These are phyloP conservation scores for Daucus carota DNA, from an alignment of 129 eudicot genomes.

Conservation along the genomic window DNA sequence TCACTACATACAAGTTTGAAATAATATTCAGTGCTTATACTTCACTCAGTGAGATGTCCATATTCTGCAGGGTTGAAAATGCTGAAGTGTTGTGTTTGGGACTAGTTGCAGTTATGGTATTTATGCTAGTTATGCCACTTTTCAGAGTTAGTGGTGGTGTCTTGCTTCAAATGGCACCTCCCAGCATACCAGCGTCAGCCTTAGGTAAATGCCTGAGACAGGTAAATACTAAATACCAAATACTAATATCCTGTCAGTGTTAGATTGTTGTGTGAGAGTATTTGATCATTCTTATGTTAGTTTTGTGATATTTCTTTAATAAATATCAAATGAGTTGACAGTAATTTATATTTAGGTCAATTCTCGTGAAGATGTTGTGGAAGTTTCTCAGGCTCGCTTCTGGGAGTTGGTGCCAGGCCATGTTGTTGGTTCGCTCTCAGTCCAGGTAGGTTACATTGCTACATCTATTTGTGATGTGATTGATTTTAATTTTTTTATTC, in stretches of 20 bases:
- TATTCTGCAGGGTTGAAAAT: constrained; percentile 62
- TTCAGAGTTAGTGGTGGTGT: constrained; percentile 75
- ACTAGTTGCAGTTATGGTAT: constrained; percentile 73
- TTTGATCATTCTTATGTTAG: neutral
- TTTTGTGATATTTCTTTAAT: neutral
- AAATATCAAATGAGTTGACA: neutral
- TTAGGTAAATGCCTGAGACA: constrained; percentile 89
- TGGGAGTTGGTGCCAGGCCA: constrained; percentile 98
- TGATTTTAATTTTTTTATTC: neutral
- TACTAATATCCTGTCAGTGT: neutral
- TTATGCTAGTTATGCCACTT: constrained; percentile 92
- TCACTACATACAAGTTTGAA: neutral
- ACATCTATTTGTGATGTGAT: neutral
- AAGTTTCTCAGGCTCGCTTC: constrained; percentile 72
- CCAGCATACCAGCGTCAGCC: constrained; percentile 69
- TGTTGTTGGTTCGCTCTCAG: constrained; percentile 73
- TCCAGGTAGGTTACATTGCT: constrained; percentile 37
- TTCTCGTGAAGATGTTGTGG: constrained; percentile 67
- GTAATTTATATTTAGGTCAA: constrained; percentile 35
- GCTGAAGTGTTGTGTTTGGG: constrained; percentile 99
- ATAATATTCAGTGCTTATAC: neutral
- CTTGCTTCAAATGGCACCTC: constrained; percentile 84
- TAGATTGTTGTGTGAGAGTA: neutral
- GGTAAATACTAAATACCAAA: constrained; percentile 25
- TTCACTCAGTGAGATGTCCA: neutral